Conservation (phyloP, 2,329 filamentous ascomycete species). For the Calonectria pauciramosa region DNA sequence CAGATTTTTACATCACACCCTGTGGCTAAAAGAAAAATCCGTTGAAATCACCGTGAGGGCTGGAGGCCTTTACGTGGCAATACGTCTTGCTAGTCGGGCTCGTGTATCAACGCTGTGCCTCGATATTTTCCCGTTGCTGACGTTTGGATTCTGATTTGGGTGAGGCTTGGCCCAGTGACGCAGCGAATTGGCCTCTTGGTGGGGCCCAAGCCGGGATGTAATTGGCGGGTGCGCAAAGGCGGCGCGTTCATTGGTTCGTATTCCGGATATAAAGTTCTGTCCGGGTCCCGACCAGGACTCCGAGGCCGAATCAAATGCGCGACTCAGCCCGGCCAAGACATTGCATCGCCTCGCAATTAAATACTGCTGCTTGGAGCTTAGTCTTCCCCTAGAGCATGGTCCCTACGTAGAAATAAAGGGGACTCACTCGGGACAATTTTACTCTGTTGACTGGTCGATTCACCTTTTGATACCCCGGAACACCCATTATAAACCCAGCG, state of each 20-base stretch:
- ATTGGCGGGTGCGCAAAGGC: not conserved
- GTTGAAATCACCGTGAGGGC: too few species aligned
- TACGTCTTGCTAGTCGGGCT: too few species aligned
- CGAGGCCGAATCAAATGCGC: not conserved
- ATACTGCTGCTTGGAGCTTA: not conserved
- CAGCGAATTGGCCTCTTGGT: not conserved
- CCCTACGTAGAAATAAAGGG: not conserved
- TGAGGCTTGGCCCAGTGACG: not conserved
- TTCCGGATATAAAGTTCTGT: not conserved
- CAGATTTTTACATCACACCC: too few species aligned
- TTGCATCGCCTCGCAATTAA: not conserved
- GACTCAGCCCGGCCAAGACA: not conserved
- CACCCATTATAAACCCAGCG: not conserved
- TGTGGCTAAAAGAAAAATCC: too few species aligned
- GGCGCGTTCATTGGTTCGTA: not conserved
- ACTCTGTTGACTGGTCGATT: not conserved
- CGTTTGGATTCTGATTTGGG: not conserved
- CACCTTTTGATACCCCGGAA: not conserved
- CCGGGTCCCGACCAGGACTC: not conserved
- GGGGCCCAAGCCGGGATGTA: not conserved
- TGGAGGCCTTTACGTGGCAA: too few species aligned
- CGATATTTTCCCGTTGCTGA: too few species aligned
- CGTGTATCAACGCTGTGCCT: too few species aligned
- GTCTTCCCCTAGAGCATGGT: not conserved
- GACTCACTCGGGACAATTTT: not conserved